These are phyloP conservation scores for Aspergillus eucalypticola DNA, from an alignment of 2,329 filamentous ascomycete genomes.

Conservation along the genomic window DNA sequence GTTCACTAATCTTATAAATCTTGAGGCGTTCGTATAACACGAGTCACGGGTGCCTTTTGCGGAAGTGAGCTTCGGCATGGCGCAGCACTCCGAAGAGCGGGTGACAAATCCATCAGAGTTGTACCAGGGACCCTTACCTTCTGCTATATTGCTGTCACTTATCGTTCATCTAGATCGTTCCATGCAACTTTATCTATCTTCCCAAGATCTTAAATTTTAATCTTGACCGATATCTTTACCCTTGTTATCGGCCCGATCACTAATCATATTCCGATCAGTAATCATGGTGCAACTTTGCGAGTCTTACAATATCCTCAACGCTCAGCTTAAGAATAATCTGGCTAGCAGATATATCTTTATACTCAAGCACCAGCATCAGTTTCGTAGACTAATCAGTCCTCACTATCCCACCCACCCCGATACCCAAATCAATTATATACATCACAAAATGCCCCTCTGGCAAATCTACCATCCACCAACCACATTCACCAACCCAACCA, in stretches of 20 bases:
- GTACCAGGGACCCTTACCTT: too few relatives aligned
- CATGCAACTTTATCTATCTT: background rate
- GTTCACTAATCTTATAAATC: background rate
- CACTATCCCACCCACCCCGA: background rate
- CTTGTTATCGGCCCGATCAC: background rate
- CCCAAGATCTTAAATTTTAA: background rate
- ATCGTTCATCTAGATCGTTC: background rate
- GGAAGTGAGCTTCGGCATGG: background rate
- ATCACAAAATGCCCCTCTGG: constrained; percentile 15
- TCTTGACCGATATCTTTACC: background rate
- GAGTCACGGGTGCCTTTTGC: background rate
- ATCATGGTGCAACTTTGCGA: background rate
- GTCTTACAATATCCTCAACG: background rate
- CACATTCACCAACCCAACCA: constrained; percentile 9
- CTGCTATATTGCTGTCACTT: too few relatives aligned
- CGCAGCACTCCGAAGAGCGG: background rate
- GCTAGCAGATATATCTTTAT: background rate
- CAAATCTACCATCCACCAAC: constrained; percentile 20
- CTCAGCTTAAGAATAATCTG: background rate
- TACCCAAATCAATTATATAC: too few relatives aligned
- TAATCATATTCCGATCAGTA: background rate
- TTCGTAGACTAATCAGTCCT: background rate
- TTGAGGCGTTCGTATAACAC: background rate
- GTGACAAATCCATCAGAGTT: background rate
- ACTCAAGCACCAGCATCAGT: background rate